phyloP scores from a whole-genome alignment of 371 early-diverging fungal genomes.

The Encephalitozoon romaleae region DNA sequence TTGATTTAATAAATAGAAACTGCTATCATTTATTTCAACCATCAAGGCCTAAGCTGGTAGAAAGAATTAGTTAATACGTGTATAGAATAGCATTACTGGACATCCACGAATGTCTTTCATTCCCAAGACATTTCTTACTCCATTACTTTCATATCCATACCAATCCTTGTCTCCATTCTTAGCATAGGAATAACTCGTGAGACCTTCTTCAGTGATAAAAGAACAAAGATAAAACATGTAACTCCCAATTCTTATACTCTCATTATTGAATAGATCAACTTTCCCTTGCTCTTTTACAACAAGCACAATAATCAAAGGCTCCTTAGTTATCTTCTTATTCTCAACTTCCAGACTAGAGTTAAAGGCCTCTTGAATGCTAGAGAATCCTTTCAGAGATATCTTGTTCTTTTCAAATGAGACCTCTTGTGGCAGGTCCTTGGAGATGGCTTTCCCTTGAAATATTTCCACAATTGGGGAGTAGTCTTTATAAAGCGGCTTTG shows the following conservation, averaged over 20 bases:
- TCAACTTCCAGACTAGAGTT: background rate
- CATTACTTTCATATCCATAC: background rate
- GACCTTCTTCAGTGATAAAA: background rate
- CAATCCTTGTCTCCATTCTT: background rate
- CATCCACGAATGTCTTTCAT: background rate
- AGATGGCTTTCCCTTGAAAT: conserved; percentile 15
- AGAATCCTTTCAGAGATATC: background rate
- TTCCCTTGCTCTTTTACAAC: background rate
- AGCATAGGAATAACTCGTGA: background rate
- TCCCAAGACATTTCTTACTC: background rate
- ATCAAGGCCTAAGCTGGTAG: background rate
- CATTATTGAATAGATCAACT: background rate
- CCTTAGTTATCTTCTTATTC: background rate
- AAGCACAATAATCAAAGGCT: background rate
- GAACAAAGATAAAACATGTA: background rate
- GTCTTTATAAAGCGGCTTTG: background rate
- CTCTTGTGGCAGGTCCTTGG: background rate
- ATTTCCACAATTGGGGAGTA: conserved; percentile 34
- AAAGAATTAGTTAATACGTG: background rate
- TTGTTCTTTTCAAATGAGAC: background rate
- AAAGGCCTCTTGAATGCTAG: background rate
- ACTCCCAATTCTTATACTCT: background rate
- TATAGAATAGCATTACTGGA: background rate
- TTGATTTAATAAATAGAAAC: background rate
- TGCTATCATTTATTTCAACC: background rate